These are phyloP conservation scores for Pisolithus marmoratus DNA, from an alignment of 768 basidiomycete species.

Conservation along the genomic window DNA sequence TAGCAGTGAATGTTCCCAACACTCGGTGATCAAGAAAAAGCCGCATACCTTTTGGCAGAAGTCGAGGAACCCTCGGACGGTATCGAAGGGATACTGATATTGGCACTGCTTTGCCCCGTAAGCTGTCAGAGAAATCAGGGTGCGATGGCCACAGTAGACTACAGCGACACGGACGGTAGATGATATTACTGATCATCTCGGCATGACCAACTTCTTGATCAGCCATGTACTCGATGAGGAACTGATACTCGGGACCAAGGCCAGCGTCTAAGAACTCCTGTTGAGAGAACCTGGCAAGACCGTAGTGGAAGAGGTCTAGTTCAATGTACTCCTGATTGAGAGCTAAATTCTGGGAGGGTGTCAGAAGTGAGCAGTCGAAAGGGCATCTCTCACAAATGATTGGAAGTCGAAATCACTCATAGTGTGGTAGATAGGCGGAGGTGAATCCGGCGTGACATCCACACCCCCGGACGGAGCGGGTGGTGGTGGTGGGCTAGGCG, in stretches of 20 bases:
- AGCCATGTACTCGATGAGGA: constrained; percentile 57
- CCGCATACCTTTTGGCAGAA: constrained; percentile 45
- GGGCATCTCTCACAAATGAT: constrained; percentile 31
- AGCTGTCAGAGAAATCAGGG: constrained; percentile 14
- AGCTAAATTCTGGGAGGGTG: constrained; percentile 37
- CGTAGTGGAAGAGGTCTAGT: not conserved
- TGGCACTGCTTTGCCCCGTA: constrained; percentile 49
- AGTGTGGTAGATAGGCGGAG: constrained; percentile 29
- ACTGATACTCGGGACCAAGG: constrained; percentile 46
- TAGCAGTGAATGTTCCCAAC: not conserved
- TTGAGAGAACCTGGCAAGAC: constrained; percentile 34
- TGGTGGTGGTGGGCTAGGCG: not conserved
- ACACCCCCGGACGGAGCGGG: constrained; percentile 19
- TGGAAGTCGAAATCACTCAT: constrained; percentile 45
- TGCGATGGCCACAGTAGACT: not conserved
- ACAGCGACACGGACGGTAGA: constrained; percentile 28
- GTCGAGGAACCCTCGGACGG: constrained; percentile 53
- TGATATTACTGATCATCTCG: constrained; percentile 44
- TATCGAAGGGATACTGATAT: constrained; percentile 51
- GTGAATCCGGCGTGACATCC: constrained; percentile 13
- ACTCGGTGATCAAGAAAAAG: not conserved
- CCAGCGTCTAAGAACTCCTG: constrained; percentile 54
- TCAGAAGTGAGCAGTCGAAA: not conserved
- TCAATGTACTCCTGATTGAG: constrained; percentile 17
- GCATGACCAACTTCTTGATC: constrained; percentile 63